Evolutionary conservation across 1,139 yeast species (phyloP), one percentile per base, ranked within the genome.

Genomic region (Yamadazyma buinensis): DNA sequence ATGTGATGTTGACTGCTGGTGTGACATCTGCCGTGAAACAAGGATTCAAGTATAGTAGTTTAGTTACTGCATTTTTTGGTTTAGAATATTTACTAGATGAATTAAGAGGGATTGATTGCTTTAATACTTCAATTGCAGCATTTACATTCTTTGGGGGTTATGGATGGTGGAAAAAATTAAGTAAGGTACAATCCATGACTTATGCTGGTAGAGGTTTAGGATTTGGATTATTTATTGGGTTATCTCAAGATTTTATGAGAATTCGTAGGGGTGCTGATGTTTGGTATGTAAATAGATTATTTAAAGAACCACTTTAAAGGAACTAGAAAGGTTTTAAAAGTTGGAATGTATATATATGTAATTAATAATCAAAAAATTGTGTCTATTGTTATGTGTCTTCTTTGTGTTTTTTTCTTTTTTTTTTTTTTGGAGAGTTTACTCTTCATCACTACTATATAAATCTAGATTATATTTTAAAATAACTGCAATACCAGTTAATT

Each of bases 401-500:
- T n/a, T n/a, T n/a, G n/a, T n/a, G n/a, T n/a, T n/a, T n/a, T n/a
- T n/a, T n/a, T n/a, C n/a, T n/a, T n/a, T n/a, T n/a, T n/a, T n/a
- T n/a, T n/a, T n/a, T n/a, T n/a, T n/a, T n/a, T n/a, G n/a, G n/a
- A n/a, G n/a, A n/a, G n/a, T n/a, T n/a, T 40, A 43, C 5, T 61
- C 61, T 17, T 64, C 69, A 13, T 74, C 79, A 6, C 77, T 75
- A 34, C 84, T 95, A 48, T 87, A 96, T 32, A 88, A 64, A 46
- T 87, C 95, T 0, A 86, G 85, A 0, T 97, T 95, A 51, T 84
- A 92, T 43, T 79, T 81, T 47, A 90, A 64, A 28, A 92, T 73
- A 32, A 88, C 94, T 0, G 97, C 98, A 28, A 88, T 75, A 33
- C 98, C 98, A 0, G 96, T 86, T 43, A 92, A 70, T 48, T 84